Evolutionary conservation across 371 early-diverging fungal species (phyloP).

Genomic region (Entomophthora muscae): DNA sequence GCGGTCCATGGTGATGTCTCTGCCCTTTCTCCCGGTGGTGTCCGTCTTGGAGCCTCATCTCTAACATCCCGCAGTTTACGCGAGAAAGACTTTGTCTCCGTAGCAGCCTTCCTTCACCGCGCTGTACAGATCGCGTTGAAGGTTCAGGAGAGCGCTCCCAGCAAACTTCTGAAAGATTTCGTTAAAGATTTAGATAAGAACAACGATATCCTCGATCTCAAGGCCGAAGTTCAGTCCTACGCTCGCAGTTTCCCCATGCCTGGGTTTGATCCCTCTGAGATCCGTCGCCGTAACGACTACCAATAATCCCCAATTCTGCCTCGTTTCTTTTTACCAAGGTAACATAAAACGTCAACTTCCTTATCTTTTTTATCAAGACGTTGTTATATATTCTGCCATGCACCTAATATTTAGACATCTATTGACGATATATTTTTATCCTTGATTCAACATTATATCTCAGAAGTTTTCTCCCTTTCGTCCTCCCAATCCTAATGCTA

Average conservation of each 20-base stretch:
- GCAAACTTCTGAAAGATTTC: conserved; percentile 94
- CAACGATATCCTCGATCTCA: conserved; percentile 52
- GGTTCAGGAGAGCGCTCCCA: conserved; percentile 56
- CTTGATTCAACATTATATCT: too few relatives aligned
- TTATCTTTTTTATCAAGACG: too few relatives aligned
- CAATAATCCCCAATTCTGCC: too few relatives aligned
- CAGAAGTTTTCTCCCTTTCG: too few relatives aligned
- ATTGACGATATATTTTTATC: too few relatives aligned
- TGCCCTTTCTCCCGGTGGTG: conserved; percentile 82
- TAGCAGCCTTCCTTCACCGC: conserved; percentile 72
- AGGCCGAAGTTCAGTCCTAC: conserved; percentile 79
- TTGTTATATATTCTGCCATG: too few relatives aligned
- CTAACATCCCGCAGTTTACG: conserved; percentile 82
- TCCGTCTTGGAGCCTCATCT: conserved; percentile 77
- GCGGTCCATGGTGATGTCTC: conserved; percentile 78
- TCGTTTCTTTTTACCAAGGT: too few relatives aligned
- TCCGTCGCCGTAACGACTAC: too few relatives aligned
- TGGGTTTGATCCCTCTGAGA: conserved; percentile 21
- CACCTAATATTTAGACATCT: too few relatives aligned
- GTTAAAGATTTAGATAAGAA: conserved; percentile 49
- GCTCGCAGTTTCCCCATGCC: conserved; percentile 86
- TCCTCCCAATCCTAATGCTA: too few relatives aligned
- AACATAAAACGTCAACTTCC: too few relatives aligned
- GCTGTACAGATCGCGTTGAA: conserved; percentile 78
- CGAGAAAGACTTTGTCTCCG: conserved; percentile 66